phyloP scores from a whole-genome alignment of 257 asterid genomes.

The Plantago ovata region DNA sequence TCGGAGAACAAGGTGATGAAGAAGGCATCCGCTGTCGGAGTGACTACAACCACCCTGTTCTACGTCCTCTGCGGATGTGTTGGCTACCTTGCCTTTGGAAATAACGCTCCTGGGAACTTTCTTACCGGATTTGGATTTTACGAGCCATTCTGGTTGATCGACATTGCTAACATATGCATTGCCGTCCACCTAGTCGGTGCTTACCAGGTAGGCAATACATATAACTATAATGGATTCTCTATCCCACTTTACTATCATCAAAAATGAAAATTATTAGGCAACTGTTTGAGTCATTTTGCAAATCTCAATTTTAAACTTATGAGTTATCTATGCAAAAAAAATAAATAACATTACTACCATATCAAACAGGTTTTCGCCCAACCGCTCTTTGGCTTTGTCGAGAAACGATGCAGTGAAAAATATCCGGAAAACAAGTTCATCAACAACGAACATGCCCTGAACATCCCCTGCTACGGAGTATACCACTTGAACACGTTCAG shows the following conservation, averaged over 20 bases:
- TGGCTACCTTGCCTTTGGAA: slow-evolving; percentile 61
- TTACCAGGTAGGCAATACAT: slow-evolving; percentile 35
- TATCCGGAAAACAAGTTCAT: slow-evolving; percentile 51
- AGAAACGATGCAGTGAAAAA: slow-evolving; percentile 21
- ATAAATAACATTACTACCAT: not conserved
- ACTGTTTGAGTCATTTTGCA: too few relatives aligned
- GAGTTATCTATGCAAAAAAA: not conserved
- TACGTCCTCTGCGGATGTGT: slow-evolving; percentile 43
- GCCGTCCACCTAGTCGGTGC: slow-evolving; percentile 60
- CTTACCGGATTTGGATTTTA: slow-evolving; percentile 64
- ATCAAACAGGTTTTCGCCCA: slow-evolving; percentile 44
- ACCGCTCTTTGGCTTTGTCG: slow-evolving; percentile 52
- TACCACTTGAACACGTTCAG: slow-evolving; percentile 33
- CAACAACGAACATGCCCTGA: slow-evolving; percentile 25
- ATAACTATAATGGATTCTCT: not conserved
- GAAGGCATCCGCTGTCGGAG: slow-evolving; percentile 45
- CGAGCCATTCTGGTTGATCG: slow-evolving; percentile 61
- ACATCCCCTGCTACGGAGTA: slow-evolving; percentile 24
- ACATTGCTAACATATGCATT: slow-evolving; percentile 54
- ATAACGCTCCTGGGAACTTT: slow-evolving; percentile 55
- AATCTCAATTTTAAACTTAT: not conserved
- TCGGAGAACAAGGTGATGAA: slow-evolving; percentile 54
- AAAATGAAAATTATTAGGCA: too few relatives aligned
- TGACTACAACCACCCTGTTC: slow-evolving; percentile 43
- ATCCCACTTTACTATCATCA: too few relatives aligned